Evolutionary conservation across 495 filamentous ascomycete species (phyloP).

Genomic region (Durotheca rogersii): DNA sequence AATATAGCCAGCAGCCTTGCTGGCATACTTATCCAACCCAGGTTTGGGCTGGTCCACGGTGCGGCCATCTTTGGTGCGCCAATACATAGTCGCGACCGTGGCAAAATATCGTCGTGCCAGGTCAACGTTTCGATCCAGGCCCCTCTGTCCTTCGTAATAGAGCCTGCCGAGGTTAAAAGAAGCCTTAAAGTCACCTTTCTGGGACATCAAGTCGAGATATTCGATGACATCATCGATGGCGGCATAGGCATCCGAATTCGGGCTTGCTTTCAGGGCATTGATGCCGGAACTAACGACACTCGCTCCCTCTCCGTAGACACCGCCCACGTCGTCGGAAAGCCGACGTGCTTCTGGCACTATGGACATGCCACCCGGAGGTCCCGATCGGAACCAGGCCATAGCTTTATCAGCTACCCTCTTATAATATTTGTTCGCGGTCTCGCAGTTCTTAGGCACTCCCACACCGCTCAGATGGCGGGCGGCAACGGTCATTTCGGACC

Average conservation of each 20-base stretch:
- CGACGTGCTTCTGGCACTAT: conserved; percentile 74
- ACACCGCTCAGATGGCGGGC: conserved; percentile 86
- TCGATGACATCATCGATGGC: conserved; percentile 92
- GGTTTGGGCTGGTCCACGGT: conserved; percentile 47
- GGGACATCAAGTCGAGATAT: conserved; percentile 89
- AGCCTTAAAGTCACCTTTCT: conserved; percentile 90
- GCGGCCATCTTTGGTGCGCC: conserved; percentile 62
- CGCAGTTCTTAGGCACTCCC: conserved; percentile 80
- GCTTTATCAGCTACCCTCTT: conserved; percentile 93
- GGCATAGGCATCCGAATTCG: conserved; percentile 72
- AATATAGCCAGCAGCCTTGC: conserved; percentile 87
- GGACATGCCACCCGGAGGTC: conserved; percentile 85
- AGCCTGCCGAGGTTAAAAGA: conserved; percentile 86
- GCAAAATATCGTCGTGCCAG: conserved; percentile 82
- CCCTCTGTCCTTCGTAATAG: conserved; percentile 84
- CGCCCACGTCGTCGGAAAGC: conserved; percentile 84
- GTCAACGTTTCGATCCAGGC: conserved; percentile 68
- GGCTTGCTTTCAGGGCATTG: conserved; percentile 70
- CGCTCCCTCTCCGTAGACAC: conserved; percentile 92
- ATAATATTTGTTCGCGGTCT: conserved; percentile 82
- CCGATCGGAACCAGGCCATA: conserved; percentile 77
- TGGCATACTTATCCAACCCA: conserved; percentile 75
- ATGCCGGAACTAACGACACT: conserved; percentile 87
- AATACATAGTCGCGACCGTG: conserved; percentile 79
- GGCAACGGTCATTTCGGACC: conserved; percentile 91